Percentiles rank a stretch among this genome's conserved stretches.
These are phyloP conservation scores for Fusarium guadeloupense DNA, from an alignment of 2,329 filamentous ascomycete species.

Conservation along the genomic window DNA sequence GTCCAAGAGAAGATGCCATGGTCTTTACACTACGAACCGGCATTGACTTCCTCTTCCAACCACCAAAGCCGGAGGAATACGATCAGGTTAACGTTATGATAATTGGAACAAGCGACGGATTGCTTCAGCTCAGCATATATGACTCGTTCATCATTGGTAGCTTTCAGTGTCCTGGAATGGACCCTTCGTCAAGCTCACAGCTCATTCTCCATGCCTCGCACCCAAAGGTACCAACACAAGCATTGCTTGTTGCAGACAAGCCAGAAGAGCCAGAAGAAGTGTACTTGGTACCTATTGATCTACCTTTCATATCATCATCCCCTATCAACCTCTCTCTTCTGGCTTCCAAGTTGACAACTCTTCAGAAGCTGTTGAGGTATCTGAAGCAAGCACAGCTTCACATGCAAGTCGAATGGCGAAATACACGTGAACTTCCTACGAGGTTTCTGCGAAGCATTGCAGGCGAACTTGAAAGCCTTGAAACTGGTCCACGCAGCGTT, in stretches of 20 bases:
- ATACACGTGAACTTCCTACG: slow-evolving; percentile 78
- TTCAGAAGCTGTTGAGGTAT: slow-evolving; percentile 89
- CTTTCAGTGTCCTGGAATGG: slow-evolving; percentile 61
- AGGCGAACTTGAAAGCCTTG: slow-evolving; percentile 72
- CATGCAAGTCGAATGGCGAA: slow-evolving; percentile 84
- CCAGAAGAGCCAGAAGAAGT: slow-evolving; percentile 46
- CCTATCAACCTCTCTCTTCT: slow-evolving; percentile 85
- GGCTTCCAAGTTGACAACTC: slow-evolving; percentile 84
- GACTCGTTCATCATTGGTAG: slow-evolving; percentile 83
- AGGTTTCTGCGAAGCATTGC: slow-evolving; percentile 82
- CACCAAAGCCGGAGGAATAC: slow-evolving; percentile 69
- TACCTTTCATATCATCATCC: slow-evolving; percentile 82
- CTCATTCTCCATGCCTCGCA: slow-evolving; percentile 74
- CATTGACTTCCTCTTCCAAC: slow-evolving; percentile 74
- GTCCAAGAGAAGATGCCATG: slow-evolving; percentile 59
- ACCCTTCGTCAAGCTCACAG: slow-evolving; percentile 40
- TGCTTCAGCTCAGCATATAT: slow-evolving; percentile 81
- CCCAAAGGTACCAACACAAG: slow-evolving; percentile 77
- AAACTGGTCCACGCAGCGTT: slow-evolving; percentile 68
- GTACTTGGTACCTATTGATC: slow-evolving; percentile 77
- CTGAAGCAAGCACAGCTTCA: slow-evolving; percentile 81
- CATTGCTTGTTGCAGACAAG: slow-evolving; percentile 66
- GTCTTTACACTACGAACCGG: slow-evolving; percentile 76
- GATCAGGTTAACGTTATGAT: slow-evolving; percentile 83
- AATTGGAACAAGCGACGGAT: slow-evolving; percentile 75